phyloP scores from a whole-genome alignment of 1,139 yeast species.

The Taphrina deformans region DNA sequence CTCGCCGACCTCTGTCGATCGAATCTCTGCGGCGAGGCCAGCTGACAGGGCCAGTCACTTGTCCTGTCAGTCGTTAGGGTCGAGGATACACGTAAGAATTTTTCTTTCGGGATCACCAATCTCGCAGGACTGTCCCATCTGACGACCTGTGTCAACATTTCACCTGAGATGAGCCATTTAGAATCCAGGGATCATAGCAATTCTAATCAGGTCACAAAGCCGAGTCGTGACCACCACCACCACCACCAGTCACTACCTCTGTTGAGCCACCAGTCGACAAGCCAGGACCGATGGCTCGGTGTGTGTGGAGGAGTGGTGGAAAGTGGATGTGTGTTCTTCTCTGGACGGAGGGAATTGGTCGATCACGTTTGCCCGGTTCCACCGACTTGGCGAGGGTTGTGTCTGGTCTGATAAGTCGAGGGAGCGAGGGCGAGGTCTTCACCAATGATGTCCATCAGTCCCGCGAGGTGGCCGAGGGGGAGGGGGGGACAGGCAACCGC shows the following conservation, averaged over 20 bases:
- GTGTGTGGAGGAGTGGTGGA: background rate
- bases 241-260: no score
- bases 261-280: background rate
- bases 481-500: background rate
- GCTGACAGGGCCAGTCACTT: background rate
- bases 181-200: no score
- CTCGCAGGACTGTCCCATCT: no score
- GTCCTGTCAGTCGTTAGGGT: background rate
- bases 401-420: no score
- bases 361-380: background rate
- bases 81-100: background rate
- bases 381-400: background rate
- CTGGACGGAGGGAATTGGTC: background rate
- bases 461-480: no score
- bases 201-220: no score
- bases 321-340: background rate
- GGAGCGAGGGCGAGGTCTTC: background rate
- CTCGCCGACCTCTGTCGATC: no score
- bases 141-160: no score
- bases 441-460: background rate
- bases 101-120: background rate
- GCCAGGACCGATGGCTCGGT: background rate
- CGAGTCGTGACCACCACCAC: no score
- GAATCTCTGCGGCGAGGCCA: no score
- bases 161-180: no score